Evolutionary conservation across 768 basidiomycete genomes (phyloP), one percentile per base, ranked within the genome.

Genomic region (Coprinopsis strossmayeri): DNA sequence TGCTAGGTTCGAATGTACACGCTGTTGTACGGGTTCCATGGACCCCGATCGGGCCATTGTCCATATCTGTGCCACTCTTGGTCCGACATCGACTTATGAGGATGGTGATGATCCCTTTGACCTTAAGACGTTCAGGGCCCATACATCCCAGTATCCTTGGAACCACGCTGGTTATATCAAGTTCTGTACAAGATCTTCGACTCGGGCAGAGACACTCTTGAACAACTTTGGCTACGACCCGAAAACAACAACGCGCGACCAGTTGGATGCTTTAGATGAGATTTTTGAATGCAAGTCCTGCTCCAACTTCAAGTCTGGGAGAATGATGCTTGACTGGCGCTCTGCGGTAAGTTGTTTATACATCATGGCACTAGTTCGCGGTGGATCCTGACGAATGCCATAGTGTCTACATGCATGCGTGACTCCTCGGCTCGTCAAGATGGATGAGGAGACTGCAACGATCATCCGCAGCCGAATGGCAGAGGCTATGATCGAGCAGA

Each of bases 1-100:
- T 3, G 60, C 61, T 0, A 52, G 56, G n/a, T 66, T 66, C 34
- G 41, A 21, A 20, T 59, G 56, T 24, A 32, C 40, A 13, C 35
- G 42, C 11, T 39, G 24, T 10, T 27, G 46, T 15, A n/a, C 21
- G 21, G 21, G 13, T 9, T 9, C 17, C 9, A 32, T 32, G 30
- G 30, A 38, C 17, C 17, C 9, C 17, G 18, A 5, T 5, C 17
- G 17, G 17, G 35, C 35, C 17, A 10, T 38, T 5, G 17, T 38
- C 10, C 35, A 38, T 38, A 18, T 5, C 9, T 38, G 35, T 32
- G 30, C 30, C 30, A 32, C 30, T 32, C 30, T 7, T 15, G 30
- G 30, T 15, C 30, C 30, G 15, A 32, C 9, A 11, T 7, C 9
- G 35, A 5, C 10, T 38, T 5, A 9, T 18, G 17, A 5, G 11